Conservation (phyloP, 2,329 filamentous ascomycete genomes). For the Cercospora sesami region DNA sequence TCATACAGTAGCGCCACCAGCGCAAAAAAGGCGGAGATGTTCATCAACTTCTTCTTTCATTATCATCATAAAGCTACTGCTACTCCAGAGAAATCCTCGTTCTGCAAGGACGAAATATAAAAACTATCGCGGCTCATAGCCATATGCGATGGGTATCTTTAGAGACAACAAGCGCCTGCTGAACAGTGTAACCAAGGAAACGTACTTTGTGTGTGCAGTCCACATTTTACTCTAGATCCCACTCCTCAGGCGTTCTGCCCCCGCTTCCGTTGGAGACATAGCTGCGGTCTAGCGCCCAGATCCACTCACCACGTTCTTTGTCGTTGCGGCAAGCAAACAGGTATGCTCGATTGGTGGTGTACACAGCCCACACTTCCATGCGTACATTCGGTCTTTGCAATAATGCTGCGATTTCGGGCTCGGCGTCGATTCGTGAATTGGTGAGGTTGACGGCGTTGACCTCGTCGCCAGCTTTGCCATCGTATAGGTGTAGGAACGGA, state of each 20-base stretch:
- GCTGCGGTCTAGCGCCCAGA: conserved; percentile 88
- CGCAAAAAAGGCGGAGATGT: background rate
- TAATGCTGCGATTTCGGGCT: conserved; percentile 80
- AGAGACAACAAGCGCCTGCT: conserved; percentile 8
- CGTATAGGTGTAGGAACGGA: conserved; percentile 87
- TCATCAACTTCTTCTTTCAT: background rate
- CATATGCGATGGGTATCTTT: conserved; percentile 11
- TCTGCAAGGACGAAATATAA: background rate
- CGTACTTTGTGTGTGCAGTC: background rate
- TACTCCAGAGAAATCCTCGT: background rate
- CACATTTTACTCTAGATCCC: conserved; percentile 12
- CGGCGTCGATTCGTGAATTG: conserved; percentile 87
- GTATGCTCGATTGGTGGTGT: conserved; percentile 87
- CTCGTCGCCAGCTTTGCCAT: conserved; percentile 79
- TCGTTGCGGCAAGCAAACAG: conserved; percentile 88
- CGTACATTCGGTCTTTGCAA: conserved; percentile 49
- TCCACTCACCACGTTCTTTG: conserved; percentile 95
- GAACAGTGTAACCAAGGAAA: background rate
- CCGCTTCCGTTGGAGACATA: conserved; percentile 50
- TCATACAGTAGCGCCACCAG: background rate
- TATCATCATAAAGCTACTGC: conserved; percentile 5
- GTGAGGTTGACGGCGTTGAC: conserved; percentile 83
- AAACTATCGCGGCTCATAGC: conserved; percentile 7
- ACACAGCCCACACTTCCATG: conserved; percentile 78
- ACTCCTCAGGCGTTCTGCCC: conserved; percentile 27